phyloP scores from a whole-genome alignment of 2,329 filamentous ascomycete genomes.

The Xylariales sp. region DNA sequence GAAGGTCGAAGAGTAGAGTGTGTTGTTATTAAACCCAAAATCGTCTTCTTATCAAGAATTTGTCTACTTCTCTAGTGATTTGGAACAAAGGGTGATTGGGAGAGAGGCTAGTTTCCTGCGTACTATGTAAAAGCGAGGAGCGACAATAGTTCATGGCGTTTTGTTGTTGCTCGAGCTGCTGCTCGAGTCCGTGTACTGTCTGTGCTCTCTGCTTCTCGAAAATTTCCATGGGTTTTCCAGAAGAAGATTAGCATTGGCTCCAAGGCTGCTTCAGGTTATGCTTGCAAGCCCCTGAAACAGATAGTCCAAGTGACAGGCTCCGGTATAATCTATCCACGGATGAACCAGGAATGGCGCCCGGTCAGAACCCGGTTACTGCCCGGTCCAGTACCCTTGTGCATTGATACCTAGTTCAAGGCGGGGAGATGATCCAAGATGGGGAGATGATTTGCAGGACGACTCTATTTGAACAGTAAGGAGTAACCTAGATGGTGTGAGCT shows the following conservation, averaged over 20 bases:
- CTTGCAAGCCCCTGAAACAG: slow-evolving; percentile 6
- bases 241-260: slow-evolving; percentile 12
- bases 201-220: slow-evolving; percentile 24
- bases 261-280: slow-evolving; percentile 8
- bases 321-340: background rate
- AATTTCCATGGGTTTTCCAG: slow-evolving; percentile 16
- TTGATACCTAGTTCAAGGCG: background rate
- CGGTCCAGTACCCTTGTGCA: background rate
- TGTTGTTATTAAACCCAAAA: too few species aligned
- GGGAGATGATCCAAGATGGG: background rate
- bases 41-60: too few species aligned
- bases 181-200: slow-evolving; percentile 10
- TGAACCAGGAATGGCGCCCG: slow-evolving; percentile 1
- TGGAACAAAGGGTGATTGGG: too few species aligned
- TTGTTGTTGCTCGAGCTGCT: background rate
- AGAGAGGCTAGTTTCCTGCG: too few species aligned
- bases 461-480: background rate
- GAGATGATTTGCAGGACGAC: background rate
- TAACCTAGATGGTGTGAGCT: too few species aligned
- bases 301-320: background rate
- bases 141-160: slow-evolving; percentile 14
- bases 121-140: too few species aligned
- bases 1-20: too few species aligned
- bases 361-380: too few species aligned
- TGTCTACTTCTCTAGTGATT: too few species aligned